Base-by-base conservation (phyloP, 306 rosid genomes). In the Cucurbita ficifolia region DNA sequence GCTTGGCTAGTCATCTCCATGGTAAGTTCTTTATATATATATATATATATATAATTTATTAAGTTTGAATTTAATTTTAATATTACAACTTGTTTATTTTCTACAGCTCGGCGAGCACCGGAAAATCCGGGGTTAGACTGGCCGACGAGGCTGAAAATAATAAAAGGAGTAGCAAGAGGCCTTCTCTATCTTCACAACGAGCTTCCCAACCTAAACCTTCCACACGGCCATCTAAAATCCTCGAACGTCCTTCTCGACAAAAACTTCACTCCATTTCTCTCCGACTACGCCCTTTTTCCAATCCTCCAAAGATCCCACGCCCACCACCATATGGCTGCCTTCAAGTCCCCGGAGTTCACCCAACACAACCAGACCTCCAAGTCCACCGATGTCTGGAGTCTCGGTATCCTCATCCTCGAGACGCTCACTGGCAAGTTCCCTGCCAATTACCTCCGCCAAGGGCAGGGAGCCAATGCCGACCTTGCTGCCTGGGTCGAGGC, bases 181-280 rank as follows among this genome's bases (percentile, higher is more conserved):
- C 75, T 94, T 46, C 75, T 78, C 0, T 75, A 86, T 67, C 87
- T 94, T 4, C 83, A 91, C 82, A 75, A 5, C 4, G 97, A 89
- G 71, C 85, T 89, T 19, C 89, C 95, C 0, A 39, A 55, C 8
- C 68, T 83, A 43, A 42, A 50, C 3, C 43, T 85, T 3, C 85
- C 92, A 0, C 97, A 94, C 0, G 99, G 99, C 8, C 96, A 94
- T 59, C 92, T 94, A 1, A 94, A 94, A 70, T 94, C 99, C 18
- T 89, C 99, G 7, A 94, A 94, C 49, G 87, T 94, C 3, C 78
- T 90, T 29, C 78, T 94, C 5, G 87, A 85, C 76, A 63, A 22
- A 13, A 62, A 75, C 10, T 70, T 78, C 60, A 83, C 75, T 55
- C 88, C 99, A 0, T 67, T 67, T 74, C 50, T 94, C 19, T 40